phyloP scores from a whole-genome alignment of 2,329 filamentous ascomycete species.

The Sporothrix pseudoabietina region DNA sequence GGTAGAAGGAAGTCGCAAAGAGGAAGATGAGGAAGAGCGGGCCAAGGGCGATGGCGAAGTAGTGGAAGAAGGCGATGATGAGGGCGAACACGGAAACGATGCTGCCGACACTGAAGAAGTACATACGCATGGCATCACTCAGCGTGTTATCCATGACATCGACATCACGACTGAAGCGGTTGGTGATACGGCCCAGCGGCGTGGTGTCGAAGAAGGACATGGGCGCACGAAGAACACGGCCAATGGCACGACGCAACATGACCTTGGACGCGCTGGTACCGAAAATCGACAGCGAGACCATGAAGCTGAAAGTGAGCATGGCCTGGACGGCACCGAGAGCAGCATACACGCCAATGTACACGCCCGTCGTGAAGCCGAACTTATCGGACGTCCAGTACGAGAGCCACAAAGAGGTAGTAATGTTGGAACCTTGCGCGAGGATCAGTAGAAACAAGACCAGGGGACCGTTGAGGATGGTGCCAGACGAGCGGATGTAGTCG shows the following conservation, averaged over 20 bases:
- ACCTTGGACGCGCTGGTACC: constrained; percentile 80
- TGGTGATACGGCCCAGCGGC: constrained; percentile 90
- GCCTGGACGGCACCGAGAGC: constrained; percentile 72
- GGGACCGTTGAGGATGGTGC: constrained; percentile 68
- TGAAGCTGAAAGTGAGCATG: constrained; percentile 76
- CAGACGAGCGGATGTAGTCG: constrained; percentile 75
- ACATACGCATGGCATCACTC: constrained; percentile 89
- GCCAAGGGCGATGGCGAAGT: constrained; percentile 67
- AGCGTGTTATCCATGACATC: constrained; percentile 96
- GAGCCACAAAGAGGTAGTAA: constrained; percentile 86
- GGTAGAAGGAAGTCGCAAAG: constrained; percentile 83
- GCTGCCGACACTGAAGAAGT: constrained; percentile 80
- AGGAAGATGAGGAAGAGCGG: constrained; percentile 75
- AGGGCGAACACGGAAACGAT: constrained; percentile 82
- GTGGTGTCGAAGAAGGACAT: constrained; percentile 98
- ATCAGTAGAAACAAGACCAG: constrained; percentile 65
- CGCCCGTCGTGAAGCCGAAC: constrained; percentile 65
- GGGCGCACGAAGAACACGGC: constrained; percentile 69
- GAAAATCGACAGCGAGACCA: constrained; percentile 73
- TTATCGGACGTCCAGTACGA: constrained; percentile 89
- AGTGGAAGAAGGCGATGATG: constrained; percentile 94
- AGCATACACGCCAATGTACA: constrained; percentile 73
- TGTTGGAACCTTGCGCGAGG: constrained; percentile 79
- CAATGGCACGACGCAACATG: constrained; percentile 80
- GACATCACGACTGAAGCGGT: constrained; percentile 92